These are phyloP conservation scores for Cinchona pubescens DNA, from an alignment of 257 asterid species.

Conservation along the genomic window DNA sequence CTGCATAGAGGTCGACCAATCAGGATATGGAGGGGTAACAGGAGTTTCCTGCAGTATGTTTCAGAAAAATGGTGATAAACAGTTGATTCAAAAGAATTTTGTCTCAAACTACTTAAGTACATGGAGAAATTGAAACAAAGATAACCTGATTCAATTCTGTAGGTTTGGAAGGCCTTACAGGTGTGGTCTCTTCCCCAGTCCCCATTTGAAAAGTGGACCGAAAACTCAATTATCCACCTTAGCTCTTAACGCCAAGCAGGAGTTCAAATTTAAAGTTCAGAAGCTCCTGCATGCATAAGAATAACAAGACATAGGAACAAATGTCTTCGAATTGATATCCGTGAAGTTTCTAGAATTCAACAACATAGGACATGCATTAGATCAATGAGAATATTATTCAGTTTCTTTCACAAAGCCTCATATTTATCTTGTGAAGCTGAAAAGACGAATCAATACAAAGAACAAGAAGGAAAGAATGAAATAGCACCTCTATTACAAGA, in stretches of 20 bases:
- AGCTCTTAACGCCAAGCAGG: conserved; percentile 10
- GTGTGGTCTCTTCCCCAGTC: conserved; percentile 68
- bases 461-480: not conserved
- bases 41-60: conserved; percentile 58
- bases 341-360: not conserved
- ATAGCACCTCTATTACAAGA: not conserved
- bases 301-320: conserved; percentile 12
- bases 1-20: conserved; percentile 91
- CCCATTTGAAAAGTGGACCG: conserved; percentile 55
- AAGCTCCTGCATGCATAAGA: conserved; percentile 26
- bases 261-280: conserved; percentile 15
- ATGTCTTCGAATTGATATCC: not conserved
- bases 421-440: not conserved
- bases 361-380: not conserved
- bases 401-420: not conserved
- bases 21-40: conserved; percentile 65
- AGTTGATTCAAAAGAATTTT: not conserved
- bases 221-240: conserved; percentile 25
- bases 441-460: not conserved
- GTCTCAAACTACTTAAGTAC: not conserved
- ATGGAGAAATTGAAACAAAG: not conserved
- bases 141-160: conserved; percentile 57
- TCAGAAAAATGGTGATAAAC: conserved; percentile 5
- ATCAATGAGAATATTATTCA: not conserved
- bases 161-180: conserved; percentile 64